These are phyloP conservation scores for Carpinus viminea DNA, from an alignment of 306 rosid species.

Conservation along the genomic window DNA sequence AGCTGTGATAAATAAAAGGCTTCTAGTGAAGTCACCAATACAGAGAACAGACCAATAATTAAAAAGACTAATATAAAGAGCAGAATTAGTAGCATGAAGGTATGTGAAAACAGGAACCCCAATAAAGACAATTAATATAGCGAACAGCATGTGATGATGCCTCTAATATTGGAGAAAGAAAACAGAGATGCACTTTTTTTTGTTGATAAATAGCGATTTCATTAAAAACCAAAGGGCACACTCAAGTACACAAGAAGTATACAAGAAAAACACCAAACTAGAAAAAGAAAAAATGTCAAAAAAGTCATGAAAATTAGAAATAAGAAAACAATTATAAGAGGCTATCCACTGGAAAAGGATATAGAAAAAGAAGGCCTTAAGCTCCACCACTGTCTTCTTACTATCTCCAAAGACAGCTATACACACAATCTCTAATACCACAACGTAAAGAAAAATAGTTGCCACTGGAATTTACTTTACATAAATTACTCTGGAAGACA, in stretches of 20 bases:
- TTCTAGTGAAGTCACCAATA: conserved; percentile 26
- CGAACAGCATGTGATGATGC: conserved; percentile 2
- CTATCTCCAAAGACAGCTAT: too few relatives aligned
- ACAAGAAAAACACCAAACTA: too few relatives aligned
- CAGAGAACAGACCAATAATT: background rate
- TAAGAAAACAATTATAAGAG: too few relatives aligned
- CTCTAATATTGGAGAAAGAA: background rate
- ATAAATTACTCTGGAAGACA: background rate
- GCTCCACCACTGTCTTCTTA: too few relatives aligned
- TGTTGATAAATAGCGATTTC: too few relatives aligned
- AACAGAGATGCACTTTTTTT: background rate
- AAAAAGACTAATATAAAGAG: background rate
- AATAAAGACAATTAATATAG: background rate
- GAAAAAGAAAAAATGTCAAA: too few relatives aligned
- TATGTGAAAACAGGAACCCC: background rate
- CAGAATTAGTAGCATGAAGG: conserved; percentile 8
- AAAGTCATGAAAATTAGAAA: too few relatives aligned
- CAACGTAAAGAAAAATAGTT: background rate
- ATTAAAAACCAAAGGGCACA: too few relatives aligned
- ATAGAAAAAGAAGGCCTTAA: too few relatives aligned
- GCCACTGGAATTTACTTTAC: background rate
- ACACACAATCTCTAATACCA: background rate
- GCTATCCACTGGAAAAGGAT: too few relatives aligned
- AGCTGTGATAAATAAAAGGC: conserved; percentile 62
- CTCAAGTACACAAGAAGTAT: too few relatives aligned